Conservation (phyloP, 2,329 filamentous ascomycete species). For the Rosellinia necatrix region DNA sequence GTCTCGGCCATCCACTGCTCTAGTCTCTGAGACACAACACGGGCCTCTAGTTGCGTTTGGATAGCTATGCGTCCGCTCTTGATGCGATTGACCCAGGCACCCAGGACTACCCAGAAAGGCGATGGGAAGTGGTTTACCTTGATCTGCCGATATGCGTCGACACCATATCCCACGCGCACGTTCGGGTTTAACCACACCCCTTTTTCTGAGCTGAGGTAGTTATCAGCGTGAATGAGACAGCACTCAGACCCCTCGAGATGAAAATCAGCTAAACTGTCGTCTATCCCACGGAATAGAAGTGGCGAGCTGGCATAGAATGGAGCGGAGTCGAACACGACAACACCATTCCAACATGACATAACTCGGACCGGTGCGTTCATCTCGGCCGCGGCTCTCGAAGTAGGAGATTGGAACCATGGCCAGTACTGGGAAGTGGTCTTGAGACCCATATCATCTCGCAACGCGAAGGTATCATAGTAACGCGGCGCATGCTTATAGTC, state of each 20-base stretch:
- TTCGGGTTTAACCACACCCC: constrained; percentile 61
- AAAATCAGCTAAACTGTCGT: constrained; percentile 57
- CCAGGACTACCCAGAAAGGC: constrained; percentile 52
- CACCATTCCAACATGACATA: constrained; percentile 71
- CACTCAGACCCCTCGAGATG: constrained; percentile 67
- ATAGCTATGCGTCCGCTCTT: constrained; percentile 39
- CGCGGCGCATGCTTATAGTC: constrained; percentile 59
- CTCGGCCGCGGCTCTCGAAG: constrained; percentile 52
- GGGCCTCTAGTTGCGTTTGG: constrained; percentile 45
- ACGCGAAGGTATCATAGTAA: constrained; percentile 66
- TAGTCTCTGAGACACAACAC: constrained; percentile 47
- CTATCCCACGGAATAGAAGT: constrained; percentile 65
- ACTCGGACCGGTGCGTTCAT: constrained; percentile 60
- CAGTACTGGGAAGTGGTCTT: constrained; percentile 58
- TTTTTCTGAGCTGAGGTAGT: constrained; percentile 48
- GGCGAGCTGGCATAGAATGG: constrained; percentile 52
- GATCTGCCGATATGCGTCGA: constrained; percentile 45
- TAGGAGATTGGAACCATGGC: constrained; percentile 60
- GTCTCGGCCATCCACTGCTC: constrained; percentile 46
- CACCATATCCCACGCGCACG: constrained; percentile 58
- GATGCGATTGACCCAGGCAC: constrained; percentile 45
- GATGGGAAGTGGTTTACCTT: constrained; percentile 42
- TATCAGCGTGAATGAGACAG: constrained; percentile 65
- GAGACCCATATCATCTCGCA: constrained; percentile 58
- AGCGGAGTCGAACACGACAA: constrained; percentile 51